Evolutionary conservation across 1,284 basidiomycete species (phyloP).

Genomic region (Sparassis latifolia): DNA sequence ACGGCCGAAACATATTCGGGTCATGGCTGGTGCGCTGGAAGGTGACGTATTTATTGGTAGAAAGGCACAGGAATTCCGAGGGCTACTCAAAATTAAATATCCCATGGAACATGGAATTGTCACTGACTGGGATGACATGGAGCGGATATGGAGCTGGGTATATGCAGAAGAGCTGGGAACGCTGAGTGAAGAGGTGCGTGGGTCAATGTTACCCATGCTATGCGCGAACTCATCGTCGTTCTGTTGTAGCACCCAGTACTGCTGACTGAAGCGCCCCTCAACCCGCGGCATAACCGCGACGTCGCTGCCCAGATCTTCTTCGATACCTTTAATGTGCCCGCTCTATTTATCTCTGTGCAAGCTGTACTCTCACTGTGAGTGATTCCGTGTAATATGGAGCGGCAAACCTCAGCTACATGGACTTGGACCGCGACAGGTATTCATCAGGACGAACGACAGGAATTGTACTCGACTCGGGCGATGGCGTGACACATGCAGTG

Average conservation of each 20-base stretch:
- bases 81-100: slow-evolving; percentile 93
- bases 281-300: slow-evolving; percentile 91
- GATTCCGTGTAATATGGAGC: neutral
- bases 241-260: slow-evolving; percentile 86
- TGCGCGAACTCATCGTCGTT: neutral
- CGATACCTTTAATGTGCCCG: slow-evolving; percentile 99
- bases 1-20: slow-evolving; percentile 89
- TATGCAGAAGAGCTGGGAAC: slow-evolving; percentile 94
- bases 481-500: slow-evolving; percentile 98
- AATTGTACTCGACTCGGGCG: slow-evolving; percentile 97
- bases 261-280: slow-evolving; percentile 91
- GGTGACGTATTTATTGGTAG: slow-evolving; percentile 92
- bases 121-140: slow-evolving; percentile 98
- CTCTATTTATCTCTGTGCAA: slow-evolving; percentile 95
- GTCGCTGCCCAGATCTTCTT: slow-evolving; percentile 97
- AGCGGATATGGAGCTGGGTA: slow-evolving; percentile 95
- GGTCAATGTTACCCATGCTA: slow-evolving; percentile 1
- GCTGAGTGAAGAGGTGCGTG: slow-evolving; percentile 86
- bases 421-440: slow-evolving; percentile 55
- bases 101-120: slow-evolving; percentile 97
- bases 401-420: slow-evolving; percentile 7
- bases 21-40: slow-evolving; percentile 94
- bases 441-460: slow-evolving; percentile 99
- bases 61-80: slow-evolving; percentile 90
- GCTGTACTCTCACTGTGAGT: slow-evolving; percentile 92